Evolutionary conservation across 371 early-diverging fungal genomes (phyloP), one percentile per base, ranked within the genome.

Genomic region (Mucor lusitanicus): DNA sequence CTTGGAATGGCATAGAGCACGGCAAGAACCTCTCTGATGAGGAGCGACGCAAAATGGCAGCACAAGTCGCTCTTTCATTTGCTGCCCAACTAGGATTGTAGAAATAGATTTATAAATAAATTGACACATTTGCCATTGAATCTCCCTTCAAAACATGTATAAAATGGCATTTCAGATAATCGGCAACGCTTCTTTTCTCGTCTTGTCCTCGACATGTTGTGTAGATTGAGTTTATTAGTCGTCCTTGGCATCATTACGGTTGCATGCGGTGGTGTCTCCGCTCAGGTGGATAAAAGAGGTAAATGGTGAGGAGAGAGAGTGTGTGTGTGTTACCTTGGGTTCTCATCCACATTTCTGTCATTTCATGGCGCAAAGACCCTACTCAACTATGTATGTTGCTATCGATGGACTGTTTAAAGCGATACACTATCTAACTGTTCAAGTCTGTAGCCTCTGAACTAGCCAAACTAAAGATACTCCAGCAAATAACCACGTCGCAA

Each of bases 61-160:
- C 90, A 8, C 72, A 84, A 40, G 90, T 90, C 6, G 90, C 90
- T 0, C 74, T 85, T 37, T 88, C 90, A n/a, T 90, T 88, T 77
- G 85, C 82, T 54, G 77, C 84, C 11, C 80, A 84, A 56, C 67
- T 81, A 35, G 77, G 79, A 12, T 42, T 77, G 37, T 35, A 35
- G 8, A 33, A 33, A 33, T 35, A 35, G 9, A 35, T n/a, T n/a
- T 35, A 46, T 70, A 75, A 64, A 40, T 61, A 44, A 48, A 61
- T 44, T 53, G 53, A 46, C 46, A 46, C 46, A n/a, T 46, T 46
- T 0, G 11, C 5, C 46, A 21, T 46, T 46, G 11, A 46, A 46
- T 46, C 46, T 46, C 46, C 46, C 46, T 46, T 46, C 46, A 46
- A 46, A 46, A 21, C 23, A 46, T 6, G 8, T 48, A 48, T 48